Conservation (phyloP, 2,329 filamentous ascomycete genomes). For the Didymella segeticola region DNA sequence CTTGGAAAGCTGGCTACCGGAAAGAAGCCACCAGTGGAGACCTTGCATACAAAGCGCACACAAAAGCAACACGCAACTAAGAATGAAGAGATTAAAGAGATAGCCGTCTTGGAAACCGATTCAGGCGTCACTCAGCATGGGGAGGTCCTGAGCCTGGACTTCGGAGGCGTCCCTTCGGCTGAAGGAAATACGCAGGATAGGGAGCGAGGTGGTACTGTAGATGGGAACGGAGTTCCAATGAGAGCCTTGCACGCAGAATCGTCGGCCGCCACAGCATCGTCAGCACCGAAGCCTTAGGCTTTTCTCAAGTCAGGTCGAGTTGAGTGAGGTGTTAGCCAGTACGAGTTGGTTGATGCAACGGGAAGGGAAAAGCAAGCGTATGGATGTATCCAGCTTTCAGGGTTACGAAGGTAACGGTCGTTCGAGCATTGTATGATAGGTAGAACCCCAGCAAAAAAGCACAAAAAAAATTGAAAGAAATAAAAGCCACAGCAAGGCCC, state of each 20-base stretch:
- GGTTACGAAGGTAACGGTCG: background rate
- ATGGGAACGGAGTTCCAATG: background rate
- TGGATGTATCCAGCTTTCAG: background rate
- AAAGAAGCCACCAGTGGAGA: background rate
- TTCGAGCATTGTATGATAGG: constrained; percentile 1
- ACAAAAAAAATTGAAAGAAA: constrained; percentile 17
- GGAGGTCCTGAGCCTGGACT: constrained; percentile 45
- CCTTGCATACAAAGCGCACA: background rate
- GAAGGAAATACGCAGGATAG: no score
- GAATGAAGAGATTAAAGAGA: background rate
- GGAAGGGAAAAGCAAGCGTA: background rate
- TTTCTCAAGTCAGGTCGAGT: background rate
- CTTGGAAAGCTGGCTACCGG: constrained; percentile 71
- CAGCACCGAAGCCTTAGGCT: background rate
- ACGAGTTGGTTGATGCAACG: background rate
- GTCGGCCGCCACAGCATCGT: background rate
- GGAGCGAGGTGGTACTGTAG: background rate
- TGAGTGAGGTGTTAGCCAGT: background rate
- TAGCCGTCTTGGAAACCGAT: constrained; percentile 39
- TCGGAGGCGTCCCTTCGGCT: constrained; percentile 7
- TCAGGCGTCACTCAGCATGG: constrained; percentile 44
- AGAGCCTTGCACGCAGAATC: background rate
- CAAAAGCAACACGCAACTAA: background rate
- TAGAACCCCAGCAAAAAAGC: constrained; percentile 10
- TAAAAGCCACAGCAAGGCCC: background rate